phyloP scores from a whole-genome alignment of 768 basidiomycete species.

The Amanita brunnescens region DNA sequence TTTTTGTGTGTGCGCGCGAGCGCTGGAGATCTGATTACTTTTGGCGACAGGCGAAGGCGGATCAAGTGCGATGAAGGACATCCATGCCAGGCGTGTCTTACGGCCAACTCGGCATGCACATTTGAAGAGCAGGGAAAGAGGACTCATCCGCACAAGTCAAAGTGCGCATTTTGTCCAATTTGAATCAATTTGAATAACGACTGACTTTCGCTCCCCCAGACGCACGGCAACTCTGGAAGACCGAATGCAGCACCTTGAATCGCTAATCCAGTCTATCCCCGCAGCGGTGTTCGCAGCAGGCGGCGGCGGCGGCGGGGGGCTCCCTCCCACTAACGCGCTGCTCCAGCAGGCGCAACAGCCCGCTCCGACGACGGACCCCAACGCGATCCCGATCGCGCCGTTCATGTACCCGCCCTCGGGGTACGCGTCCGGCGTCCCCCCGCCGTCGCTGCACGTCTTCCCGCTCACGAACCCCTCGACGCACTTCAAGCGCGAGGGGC shows the following conservation, averaged over 20 bases:
- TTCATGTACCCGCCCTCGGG: conserved; percentile 30
- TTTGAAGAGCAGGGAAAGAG: conserved; percentile 85
- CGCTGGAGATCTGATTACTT: no score
- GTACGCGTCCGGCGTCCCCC: conserved; percentile 51
- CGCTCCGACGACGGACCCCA: conserved; percentile 8
- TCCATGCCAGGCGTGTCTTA: conserved; percentile 82
- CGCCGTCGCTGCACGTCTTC: conserved; percentile 68
- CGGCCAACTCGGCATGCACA: conserved; percentile 73
- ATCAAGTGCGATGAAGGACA: conserved; percentile 89
- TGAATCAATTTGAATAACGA: conserved; percentile 1
- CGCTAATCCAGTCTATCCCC: conserved; percentile 77
- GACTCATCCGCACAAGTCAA: conserved; percentile 82
- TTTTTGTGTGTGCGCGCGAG: background rate
- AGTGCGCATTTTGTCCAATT: conserved; percentile 44
- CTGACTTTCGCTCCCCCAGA: conserved; percentile 24
- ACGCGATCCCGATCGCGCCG: conserved; percentile 25
- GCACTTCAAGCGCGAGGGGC: conserved; percentile 49
- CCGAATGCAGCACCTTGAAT: conserved; percentile 82
- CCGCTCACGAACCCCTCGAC: conserved; percentile 77
- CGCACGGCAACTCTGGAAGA: conserved; percentile 80
- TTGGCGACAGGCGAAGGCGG: conserved; percentile 70
- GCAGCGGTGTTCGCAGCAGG: conserved; percentile 68
- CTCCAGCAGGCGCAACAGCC: conserved; percentile 20
- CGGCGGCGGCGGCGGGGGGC: no score
- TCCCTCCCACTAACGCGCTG: conserved; percentile 22